These are phyloP conservation scores for Phaeosphaeria sp. DNA, from an alignment of 2,329 filamentous ascomycete species.

Conservation along the genomic window DNA sequence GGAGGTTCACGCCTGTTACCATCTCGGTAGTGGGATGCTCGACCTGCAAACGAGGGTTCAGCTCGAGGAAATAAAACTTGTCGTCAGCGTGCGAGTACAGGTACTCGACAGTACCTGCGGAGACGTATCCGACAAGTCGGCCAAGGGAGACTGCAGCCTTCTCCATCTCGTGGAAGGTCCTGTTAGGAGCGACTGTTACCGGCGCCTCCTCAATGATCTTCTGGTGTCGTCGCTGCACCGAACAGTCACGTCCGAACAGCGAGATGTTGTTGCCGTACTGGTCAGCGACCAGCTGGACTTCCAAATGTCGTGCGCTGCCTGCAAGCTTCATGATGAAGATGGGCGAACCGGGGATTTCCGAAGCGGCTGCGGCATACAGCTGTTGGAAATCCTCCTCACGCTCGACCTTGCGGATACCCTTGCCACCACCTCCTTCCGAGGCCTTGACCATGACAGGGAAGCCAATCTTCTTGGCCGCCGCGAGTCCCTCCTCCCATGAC, in stretches of 20 bases:
- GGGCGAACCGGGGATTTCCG: slow-evolving; percentile 96
- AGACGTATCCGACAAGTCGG: slow-evolving; percentile 95
- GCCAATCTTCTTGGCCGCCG: slow-evolving; percentile 86
- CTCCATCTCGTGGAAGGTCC: slow-evolving; percentile 96
- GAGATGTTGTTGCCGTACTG: slow-evolving; percentile 99
- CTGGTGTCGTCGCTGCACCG: slow-evolving; percentile 96
- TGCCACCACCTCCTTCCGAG: slow-evolving; percentile 98
- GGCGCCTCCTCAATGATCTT: slow-evolving; percentile 99
- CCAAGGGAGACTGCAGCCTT: slow-evolving; percentile 93
- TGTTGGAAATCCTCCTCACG: slow-evolving; percentile 82
- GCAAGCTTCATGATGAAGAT: slow-evolving; percentile 99
- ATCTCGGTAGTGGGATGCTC: slow-evolving; percentile 99
- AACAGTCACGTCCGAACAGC: slow-evolving; percentile 97
- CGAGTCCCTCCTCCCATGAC: slow-evolving; percentile 87
- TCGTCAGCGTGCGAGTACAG: slow-evolving; percentile 97
- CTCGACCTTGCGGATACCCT: slow-evolving; percentile 96
- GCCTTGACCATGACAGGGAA: slow-evolving; percentile 99
- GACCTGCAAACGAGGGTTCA: slow-evolving; percentile 98
- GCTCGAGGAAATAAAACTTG: slow-evolving; percentile 98
- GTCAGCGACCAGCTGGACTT: slow-evolving; percentile 96
- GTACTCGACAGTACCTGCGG: slow-evolving; percentile 97
- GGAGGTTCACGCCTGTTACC: slow-evolving; percentile 97
- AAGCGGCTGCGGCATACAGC: slow-evolving; percentile 94
- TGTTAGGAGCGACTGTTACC: slow-evolving; percentile 89
- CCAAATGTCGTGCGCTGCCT: slow-evolving; percentile 93